These are phyloP conservation scores for Trichocomaceae sp. DNA, from an alignment of 2,329 filamentous ascomycete species.

Conservation along the genomic window DNA sequence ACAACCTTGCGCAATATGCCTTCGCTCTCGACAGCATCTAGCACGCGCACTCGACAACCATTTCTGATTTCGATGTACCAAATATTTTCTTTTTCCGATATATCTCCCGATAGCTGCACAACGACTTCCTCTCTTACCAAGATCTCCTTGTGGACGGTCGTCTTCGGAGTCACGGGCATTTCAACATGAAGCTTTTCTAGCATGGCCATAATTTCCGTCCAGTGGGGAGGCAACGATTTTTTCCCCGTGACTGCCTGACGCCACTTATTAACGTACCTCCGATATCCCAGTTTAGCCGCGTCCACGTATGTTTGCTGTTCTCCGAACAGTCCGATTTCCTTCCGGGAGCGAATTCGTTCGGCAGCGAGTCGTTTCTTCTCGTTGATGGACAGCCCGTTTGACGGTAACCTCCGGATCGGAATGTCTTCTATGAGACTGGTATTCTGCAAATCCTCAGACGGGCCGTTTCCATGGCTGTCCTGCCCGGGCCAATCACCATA, in stretches of 20 bases:
- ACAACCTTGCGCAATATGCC: constrained; percentile 29
- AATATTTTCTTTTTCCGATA: constrained; percentile 31
- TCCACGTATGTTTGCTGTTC: neutral
- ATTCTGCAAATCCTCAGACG: neutral
- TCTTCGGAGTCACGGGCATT: constrained; percentile 12
- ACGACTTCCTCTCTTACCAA: constrained; percentile 31
- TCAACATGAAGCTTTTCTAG: constrained; percentile 21
- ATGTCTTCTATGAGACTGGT: neutral
- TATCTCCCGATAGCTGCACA: constrained; percentile 27
- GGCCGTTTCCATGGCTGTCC: neutral
- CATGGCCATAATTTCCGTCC: constrained; percentile 23
- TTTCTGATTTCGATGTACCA: constrained; percentile 30
- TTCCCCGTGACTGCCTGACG: neutral
- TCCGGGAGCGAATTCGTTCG: constrained; percentile 1
- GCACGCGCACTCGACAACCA: constrained; percentile 35
- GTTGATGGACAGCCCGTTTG: neutral
- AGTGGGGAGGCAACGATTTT: constrained; percentile 14
- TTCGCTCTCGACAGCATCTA: constrained; percentile 25
- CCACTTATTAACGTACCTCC: constrained; percentile 15
- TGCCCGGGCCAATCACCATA: neutral
- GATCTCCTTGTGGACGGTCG: constrained; percentile 24
- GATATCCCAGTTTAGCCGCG: constrained; percentile 23
- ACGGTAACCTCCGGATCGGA: neutral
- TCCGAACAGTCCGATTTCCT: neutral
- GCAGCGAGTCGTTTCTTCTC: neutral